Percentiles rank a stretch among this genome's conserved stretches.
Conservation (phyloP, 2,329 filamentous ascomycete genomes). For the Aureobasidium sp. region DNA sequence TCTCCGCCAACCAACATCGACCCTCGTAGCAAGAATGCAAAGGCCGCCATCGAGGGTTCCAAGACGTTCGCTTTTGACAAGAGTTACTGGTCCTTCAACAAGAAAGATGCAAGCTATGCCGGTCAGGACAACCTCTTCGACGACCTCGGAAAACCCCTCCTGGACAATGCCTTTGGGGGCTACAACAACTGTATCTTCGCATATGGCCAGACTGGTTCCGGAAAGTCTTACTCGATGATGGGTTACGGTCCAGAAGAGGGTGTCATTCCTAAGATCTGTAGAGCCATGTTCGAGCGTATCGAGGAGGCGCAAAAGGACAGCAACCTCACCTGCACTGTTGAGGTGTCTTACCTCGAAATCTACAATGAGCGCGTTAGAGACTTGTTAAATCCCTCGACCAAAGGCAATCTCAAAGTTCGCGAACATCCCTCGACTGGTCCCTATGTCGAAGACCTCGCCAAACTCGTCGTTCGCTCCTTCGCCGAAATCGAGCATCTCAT, state of each 20-base stretch:
- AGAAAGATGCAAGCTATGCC: conserved; percentile 72
- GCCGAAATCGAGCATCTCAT: conserved; percentile 94
- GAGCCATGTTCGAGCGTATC: conserved; percentile 94
- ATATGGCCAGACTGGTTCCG: conserved; percentile 95
- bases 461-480: conserved; percentile 88
- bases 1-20: conserved; percentile 58
- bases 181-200: conserved; percentile 99
- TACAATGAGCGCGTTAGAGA: conserved; percentile 98
- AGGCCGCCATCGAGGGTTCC: conserved; percentile 55
- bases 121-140: conserved; percentile 83
- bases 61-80: conserved; percentile 95
- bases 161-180: conserved; percentile 96
- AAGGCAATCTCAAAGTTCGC: conserved; percentile 92
- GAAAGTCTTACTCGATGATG: conserved; percentile 99
- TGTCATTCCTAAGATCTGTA: conserved; percentile 94
- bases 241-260: conserved; percentile 93
- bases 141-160: conserved; percentile 78
- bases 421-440: conserved; percentile 96
- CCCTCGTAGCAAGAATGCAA: conserved; percentile 57
- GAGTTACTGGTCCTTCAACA: conserved; percentile 97
- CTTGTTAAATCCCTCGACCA: conserved; percentile 87
- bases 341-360: conserved; percentile 97
- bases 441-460: conserved; percentile 96
- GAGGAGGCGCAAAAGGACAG: conserved; percentile 60
- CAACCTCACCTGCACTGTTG: conserved; percentile 80